These are phyloP conservation scores for Tuber magnatum DNA, from an alignment of 495 filamentous ascomycete species.

Conservation along the genomic window DNA sequence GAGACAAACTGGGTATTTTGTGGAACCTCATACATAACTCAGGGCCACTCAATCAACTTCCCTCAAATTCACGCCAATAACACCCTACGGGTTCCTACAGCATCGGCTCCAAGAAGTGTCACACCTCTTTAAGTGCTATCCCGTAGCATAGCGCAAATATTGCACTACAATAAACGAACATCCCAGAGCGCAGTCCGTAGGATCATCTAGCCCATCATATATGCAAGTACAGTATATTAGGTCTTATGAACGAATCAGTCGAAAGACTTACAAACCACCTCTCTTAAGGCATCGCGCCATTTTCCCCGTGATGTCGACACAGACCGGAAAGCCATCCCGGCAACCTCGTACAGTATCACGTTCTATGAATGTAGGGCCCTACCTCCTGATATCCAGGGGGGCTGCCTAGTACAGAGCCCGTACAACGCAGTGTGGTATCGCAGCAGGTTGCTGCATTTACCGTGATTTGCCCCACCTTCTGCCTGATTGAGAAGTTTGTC, in stretches of 20 bases:
- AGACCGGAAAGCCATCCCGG: no score
- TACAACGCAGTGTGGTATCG: no score
- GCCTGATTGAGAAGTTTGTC: no score
- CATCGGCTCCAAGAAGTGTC: background rate
- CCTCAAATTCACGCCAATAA: no score
- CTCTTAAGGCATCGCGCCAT: background rate
- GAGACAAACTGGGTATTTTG: no score
- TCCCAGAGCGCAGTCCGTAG: no score
- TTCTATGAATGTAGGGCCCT: background rate
- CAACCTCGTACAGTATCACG: background rate
- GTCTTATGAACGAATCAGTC: background rate
- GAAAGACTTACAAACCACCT: background rate
- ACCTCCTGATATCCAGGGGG: background rate
- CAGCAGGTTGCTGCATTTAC: no score
- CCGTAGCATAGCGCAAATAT: background rate
- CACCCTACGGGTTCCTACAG: no score
- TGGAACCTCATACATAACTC: no score
- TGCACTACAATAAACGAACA: background rate
- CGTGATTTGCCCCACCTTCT: no score
- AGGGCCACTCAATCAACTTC: no score
- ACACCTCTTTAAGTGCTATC: background rate
- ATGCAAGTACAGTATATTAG: background rate
- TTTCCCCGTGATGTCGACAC: background rate
- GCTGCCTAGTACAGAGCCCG: no score
- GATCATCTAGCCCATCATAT: background rate